Conservation (phyloP, 768 basidiomycete species). For the Lactifluus subvellereus region DNA sequence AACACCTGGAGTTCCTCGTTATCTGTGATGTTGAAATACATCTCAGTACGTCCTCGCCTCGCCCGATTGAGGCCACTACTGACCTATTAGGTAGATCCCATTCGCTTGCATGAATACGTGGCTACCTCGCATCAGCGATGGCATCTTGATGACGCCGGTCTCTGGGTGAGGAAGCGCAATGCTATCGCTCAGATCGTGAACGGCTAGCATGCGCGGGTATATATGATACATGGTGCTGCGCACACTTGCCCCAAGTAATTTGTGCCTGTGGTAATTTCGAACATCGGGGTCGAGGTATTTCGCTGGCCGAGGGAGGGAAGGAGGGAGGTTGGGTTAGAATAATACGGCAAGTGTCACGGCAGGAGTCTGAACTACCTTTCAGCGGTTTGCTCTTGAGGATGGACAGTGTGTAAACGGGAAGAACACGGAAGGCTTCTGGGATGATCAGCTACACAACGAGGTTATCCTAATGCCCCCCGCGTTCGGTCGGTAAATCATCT, state of each 20-base stretch:
- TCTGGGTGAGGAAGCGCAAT: conserved; percentile 61
- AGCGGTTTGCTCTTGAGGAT: conserved; percentile 86
- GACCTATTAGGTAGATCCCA: conserved; percentile 92
- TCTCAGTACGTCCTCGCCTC: background rate
- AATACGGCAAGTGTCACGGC: background rate
- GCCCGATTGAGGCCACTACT: conserved; percentile 21
- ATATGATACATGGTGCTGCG: conserved; percentile 69
- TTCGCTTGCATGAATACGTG: conserved; percentile 84
- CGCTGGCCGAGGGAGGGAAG: conserved; percentile 37
- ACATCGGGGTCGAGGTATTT: conserved; percentile 91
- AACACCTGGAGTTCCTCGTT: conserved; percentile 84
- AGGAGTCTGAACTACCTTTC: conserved; percentile 53
- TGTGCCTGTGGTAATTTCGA: conserved; percentile 78
- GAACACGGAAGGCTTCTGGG: conserved; percentile 84
- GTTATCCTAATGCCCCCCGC: conserved; percentile 2
- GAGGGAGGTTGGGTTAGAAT: background rate
- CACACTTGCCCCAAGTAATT: conserved; percentile 63
- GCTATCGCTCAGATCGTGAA: conserved; percentile 75
- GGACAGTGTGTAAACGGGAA: conserved; percentile 76
- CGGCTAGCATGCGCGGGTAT: conserved; percentile 82
- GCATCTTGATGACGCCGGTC: conserved; percentile 57
- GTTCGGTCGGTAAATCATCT: background rate
- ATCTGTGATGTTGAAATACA: conserved; percentile 40
- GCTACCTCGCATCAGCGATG: conserved; percentile 74
- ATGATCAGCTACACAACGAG: conserved; percentile 66